phyloP scores from a whole-genome alignment of 495 filamentous ascomycete species.

The Lichina pygmaea region DNA sequence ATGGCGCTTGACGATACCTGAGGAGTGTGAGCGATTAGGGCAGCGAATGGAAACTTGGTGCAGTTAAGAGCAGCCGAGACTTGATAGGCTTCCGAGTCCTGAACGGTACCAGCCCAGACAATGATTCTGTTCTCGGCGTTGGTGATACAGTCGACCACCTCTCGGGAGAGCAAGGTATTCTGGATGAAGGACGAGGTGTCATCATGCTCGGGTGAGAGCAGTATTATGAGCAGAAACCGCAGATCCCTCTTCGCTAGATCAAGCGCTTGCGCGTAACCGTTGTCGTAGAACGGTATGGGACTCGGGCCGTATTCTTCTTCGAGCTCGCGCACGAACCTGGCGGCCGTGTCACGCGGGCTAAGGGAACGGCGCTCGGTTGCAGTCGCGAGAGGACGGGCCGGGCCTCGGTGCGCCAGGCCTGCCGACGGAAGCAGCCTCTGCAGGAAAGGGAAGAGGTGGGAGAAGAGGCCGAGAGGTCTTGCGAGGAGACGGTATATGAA shows the following conservation, averaged over 20 bases:
- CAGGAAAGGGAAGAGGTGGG: conserved; percentile 54
- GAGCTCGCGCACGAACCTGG: conserved; percentile 71
- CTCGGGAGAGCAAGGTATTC: conserved; percentile 50
- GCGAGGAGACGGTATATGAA: conserved; percentile 42
- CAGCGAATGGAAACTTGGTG: conserved; percentile 76
- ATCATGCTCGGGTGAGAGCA: conserved; percentile 80
- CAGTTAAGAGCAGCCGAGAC: conserved; percentile 57
- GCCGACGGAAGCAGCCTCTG: conserved; percentile 33
- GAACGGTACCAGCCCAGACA: conserved; percentile 75
- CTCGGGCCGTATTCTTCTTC: conserved; percentile 69
- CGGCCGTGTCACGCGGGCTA: conserved; percentile 64
- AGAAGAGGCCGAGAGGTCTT: conserved; percentile 33
- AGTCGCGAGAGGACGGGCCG: conserved; percentile 21
- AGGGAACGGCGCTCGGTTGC: conserved; percentile 44
- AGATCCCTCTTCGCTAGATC: conserved; percentile 76
- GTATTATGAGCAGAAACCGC: conserved; percentile 62
- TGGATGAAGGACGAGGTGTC: conserved; percentile 63
- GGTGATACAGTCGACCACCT: conserved; percentile 45
- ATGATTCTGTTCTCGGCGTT: conserved; percentile 48
- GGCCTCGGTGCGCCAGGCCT: conserved; percentile 6
- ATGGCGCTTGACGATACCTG: conserved; percentile 57
- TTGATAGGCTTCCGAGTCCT: conserved; percentile 82
- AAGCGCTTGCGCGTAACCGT: conserved; percentile 68
- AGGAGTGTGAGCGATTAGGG: conserved; percentile 61
- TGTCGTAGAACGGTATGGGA: conserved; percentile 47